A percentile compares a stretch with the other conserved stretches of the same genome.
phyloP scores from a whole-genome alignment of 208 protist species.

The Giardia duodenalis region DNA sequence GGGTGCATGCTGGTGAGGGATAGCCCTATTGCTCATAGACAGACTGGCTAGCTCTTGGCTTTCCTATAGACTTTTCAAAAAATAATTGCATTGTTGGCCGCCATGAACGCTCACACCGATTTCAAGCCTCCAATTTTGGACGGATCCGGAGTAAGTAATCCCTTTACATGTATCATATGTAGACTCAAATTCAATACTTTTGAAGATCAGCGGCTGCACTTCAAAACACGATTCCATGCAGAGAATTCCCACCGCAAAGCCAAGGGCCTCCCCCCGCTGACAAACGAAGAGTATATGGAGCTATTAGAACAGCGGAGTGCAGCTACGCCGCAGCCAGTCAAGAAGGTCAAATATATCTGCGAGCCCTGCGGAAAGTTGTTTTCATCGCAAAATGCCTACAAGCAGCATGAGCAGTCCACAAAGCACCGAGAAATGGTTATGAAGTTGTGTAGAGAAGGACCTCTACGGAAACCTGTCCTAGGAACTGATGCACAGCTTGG shows the following conservation, averaged over 20 bases:
- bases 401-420: background rate
- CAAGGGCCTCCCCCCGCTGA: background rate
- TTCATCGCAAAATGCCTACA: background rate
- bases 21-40: too few relatives aligned
- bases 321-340: background rate
- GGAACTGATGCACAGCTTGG: background rate
- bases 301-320: background rate
- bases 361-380: background rate
- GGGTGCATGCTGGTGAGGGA: too few relatives aligned
- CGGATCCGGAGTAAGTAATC: too few relatives aligned
- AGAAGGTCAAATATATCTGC: background rate
- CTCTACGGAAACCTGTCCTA: background rate
- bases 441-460: background rate
- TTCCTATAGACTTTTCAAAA: too few relatives aligned
- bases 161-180: background rate
- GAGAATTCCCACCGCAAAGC: background rate
- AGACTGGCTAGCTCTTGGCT: too few relatives aligned
- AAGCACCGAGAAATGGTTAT: background rate
- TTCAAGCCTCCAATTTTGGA: too few relatives aligned
- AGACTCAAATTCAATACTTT: background rate
- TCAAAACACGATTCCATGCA: background rate
- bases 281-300: background rate
- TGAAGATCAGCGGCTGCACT: background rate
- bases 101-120: too few relatives aligned
- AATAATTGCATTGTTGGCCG: too few relatives aligned